Base-by-base conservation (phyloP, 805 yeast genomes). In the Cyberlindnera petersonii region DNA sequence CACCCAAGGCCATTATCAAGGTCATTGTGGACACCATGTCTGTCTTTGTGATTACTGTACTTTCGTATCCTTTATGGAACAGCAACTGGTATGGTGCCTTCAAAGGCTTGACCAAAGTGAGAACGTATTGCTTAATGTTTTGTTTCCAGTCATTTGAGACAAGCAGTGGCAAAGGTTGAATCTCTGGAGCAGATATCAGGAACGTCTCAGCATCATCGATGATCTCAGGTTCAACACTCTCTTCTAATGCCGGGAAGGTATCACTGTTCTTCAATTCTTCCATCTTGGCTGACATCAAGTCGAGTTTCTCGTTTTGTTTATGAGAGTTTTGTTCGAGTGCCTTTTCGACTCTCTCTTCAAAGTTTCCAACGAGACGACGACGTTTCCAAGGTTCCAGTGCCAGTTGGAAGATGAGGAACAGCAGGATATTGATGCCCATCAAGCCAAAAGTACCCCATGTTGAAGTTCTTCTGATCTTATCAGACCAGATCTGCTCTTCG, bases 401-500 rank as follows among this genome's bases (percentile, higher is more conserved):
- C 50, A 93, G 66, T 48, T 95, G 96, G 14, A 94, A 93, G 6
- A 85, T 67, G 4, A 88, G 55, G 48, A 93, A 88, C 20, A 94
- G 60, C 8, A 84, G 36, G 19, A 91, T 72, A 64, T 93, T 93
- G 47, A 87, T 73, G 1, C 87, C 93, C 95, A 89, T 87, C 30
- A 93, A 69, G 4, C 81, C 65, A 72, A 93, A 79, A 0, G 99
- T 93, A 3, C 98, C 98, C 95, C 96, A 93, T 0, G 98, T 89
- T 6, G 96, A 86, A 5, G 95, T 87, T 48, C 89, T 75, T 44
- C 98, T 70, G 43, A 93, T 93, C 61, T 89, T 89, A 63, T 93
- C 98, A 2, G 96, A 86, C 98, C 98, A 93, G 7, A 93, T 78
- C 61, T 93, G 98, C 55, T 93, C 99, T 59, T 93, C 98, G 47